Base-by-base conservation (phyloP, 192 early-diverging fungal species). In the Funneliformis geosporum region DNA sequence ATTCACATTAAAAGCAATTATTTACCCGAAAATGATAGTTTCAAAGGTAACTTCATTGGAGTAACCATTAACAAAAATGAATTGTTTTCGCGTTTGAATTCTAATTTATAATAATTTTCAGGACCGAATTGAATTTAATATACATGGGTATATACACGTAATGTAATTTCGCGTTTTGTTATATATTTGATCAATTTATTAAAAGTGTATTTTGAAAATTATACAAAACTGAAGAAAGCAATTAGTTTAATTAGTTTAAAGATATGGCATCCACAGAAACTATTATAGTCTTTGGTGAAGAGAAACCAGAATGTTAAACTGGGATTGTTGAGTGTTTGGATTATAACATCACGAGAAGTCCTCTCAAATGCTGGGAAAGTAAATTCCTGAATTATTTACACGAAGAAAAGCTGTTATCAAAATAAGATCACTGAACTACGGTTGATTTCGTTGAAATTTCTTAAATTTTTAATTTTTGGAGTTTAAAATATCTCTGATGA, bases 301-400 rank as follows among this genome's bases (percentile, higher is more conserved):
- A 27, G 66, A 47, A 28, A 44, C 61, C 28, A 78, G 60, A 21
- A 12, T 60, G 21, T 60, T 83, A 33, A 60, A 78, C 42, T 77
- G 76, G 76, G 4, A 87, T 90, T 12, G 12, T 25, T 2, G 71
- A 69, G 2, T 92, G 94, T 81, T 71, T 90, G 70, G 80, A 91
- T 46, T 92, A 94, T 73, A 85, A 79, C 88, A 88, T 60, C 80
- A 88, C 9, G 94, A 61, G 94, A 94, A 76, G 94, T 0, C 93
- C 93, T 43, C 92, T n/a, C 93, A 8, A 95, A 95, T 81, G 89
- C 92, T 23, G 94, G 94, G 94, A 95, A 79, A 93, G 93, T 76
- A 91, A 89, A 9, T 84, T 95, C 65, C 79, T 95, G 0, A 95
- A 95, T 73, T 82, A 81, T 66, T 82, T 82, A 91, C 93, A 2